Evolutionary conservation across 140 eudicot species (phyloP), one percentile per base, ranked within the genome.

Genomic region (Bidens hawaiensis): DNA sequence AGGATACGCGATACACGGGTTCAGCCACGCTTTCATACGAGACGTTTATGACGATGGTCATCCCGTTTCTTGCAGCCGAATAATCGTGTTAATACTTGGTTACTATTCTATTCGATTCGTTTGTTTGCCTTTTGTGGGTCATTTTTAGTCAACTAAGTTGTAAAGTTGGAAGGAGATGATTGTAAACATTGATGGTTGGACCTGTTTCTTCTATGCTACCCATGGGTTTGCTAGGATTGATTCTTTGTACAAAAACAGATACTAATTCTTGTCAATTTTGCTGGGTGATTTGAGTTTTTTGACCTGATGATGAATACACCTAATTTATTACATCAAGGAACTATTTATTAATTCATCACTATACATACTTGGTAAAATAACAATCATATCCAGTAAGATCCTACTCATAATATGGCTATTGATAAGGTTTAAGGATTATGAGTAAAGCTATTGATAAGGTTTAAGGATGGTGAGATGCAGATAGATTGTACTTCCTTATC

Each of bases 11-110:
- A 11, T 86, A 81, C 71, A 86, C 87, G 0, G 97, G 94, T 34
- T 83, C 95, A 40, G 97, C 95, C 3, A 86, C 87, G 0, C 70
- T 90, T 34, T 34, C 79, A 41, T 90, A 90, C 30, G 97, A 90
- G 45, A 67, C 81, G 8, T 90, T 90, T 69, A 83, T 90, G 97
- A 71, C 90, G 3, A 83, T 90, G 95, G 72, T 90, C 27, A 76
- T 90, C 33, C 97, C 97, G 1, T 90, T 83, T 75, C 75, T 86
- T 56, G 90, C 58, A 62, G 65, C 83, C 8, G 76, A 85, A 46
- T 75, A 72, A 53, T 41, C 61, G 34, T 18, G 38, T 62, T 51
- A 16, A 63, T 24, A 24, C 16, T 21, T 43, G 63, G 65, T 28
- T 28, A 6, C 58, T 62, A 19, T 27, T 65, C 58, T 62, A 19